A percentile compares a stretch with the other conserved stretches of the same genome.
Conservation (phyloP, 306 rosid species). For the Pachyrhizus erosus region DNA sequence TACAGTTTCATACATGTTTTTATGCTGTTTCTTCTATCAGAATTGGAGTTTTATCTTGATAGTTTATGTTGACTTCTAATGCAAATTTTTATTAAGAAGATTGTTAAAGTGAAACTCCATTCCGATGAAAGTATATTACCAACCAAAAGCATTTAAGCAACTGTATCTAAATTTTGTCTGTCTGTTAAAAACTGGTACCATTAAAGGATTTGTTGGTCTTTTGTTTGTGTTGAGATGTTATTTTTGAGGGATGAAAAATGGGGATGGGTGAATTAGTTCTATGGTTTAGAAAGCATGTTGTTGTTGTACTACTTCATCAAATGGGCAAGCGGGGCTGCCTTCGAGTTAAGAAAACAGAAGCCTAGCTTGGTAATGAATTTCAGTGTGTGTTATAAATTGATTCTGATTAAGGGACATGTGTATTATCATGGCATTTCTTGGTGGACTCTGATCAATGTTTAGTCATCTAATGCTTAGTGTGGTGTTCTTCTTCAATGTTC, state of each 20-base stretch:
- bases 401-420: constrained; percentile 11
- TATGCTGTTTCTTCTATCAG: neutral
- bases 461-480: neutral
- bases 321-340: constrained; percentile 18
- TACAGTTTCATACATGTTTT: neutral
- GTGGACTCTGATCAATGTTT: neutral
- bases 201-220: neutral
- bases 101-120: neutral
- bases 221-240: neutral
- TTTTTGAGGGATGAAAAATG: neutral
- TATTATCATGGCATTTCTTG: neutral
- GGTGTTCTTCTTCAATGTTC: neutral
- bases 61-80: neutral
- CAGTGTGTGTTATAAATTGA: neutral
- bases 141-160: neutral
- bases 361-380: neutral
- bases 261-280: neutral
- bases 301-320: neutral
- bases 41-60: too few species aligned
- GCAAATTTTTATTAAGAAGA: neutral
- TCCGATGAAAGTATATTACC: neutral
- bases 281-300: neutral
- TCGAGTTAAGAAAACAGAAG: constrained; percentile 25
- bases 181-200: neutral
- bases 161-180: neutral